Base-by-base conservation (phyloP, 306 rosid species). In the Cicer arietinum region DNA sequence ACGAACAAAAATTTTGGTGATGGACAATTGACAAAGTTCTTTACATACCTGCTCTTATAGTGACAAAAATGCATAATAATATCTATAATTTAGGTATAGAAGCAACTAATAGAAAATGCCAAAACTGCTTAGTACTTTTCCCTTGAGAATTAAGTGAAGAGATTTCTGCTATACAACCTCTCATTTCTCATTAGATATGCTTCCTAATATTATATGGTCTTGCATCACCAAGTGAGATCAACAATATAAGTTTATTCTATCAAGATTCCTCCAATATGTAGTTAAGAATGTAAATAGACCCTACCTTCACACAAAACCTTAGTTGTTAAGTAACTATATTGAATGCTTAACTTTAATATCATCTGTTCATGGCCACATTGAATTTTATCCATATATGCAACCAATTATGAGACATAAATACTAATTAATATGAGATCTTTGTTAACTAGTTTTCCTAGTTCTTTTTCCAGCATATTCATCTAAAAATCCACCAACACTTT, bases 41-140 rank as follows among this genome's bases (percentile, higher is more conserved):
- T 35, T 69, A 77, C 71, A 51, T 30, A 61, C 44, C 22, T 59
- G 25, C 69, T 59, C 51, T 56, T 39, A 44, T 7, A 67, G 51
- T 68, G 58, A 50, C 42, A 35, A 45, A 50, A 46, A 59, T 8
- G 62, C 67, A n/a, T 72, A 46, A n/a, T 71, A 46, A 71, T 16
- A 72, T 76, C 7, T 71, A 10, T 51, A 51, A 56, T 63, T 61
- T 72, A 65, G 67, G 57, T 6, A 37, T 45, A 52, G 43, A 76
- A 60, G 53, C 68, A 71, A 60, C 73, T 59, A 67, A 39, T 43
- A 71, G 43, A 76, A 84, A 67, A 79, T 60, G 58, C 79, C 77
- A 76, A 79, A 72, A 53, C 47, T 77, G 66, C 43, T 53, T 54
- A 69, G 41, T 68, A 56, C 57, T 46, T 52, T 58, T 60, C 20